Evolutionary conservation across 2,329 filamentous ascomycete species (phyloP).

Genomic region (Penicillium sumatraense): DNA sequence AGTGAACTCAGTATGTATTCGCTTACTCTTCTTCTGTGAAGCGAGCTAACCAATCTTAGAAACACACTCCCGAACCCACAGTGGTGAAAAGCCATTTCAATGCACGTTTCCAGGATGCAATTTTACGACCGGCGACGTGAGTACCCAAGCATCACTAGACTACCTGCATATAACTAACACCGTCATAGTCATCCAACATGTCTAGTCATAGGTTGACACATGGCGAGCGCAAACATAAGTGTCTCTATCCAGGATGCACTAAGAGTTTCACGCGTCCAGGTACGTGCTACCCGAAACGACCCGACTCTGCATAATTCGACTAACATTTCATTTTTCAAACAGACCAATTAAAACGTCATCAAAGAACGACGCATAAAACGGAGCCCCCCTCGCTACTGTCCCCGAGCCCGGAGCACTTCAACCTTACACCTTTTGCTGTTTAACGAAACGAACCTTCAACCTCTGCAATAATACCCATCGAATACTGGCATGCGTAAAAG

Average conservation of each 20-base stretch:
- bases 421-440: slow-evolving; percentile 22
- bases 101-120: slow-evolving; percentile 48
- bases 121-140: slow-evolving; percentile 50
- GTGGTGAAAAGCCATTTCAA: slow-evolving; percentile 50
- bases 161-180: neutral
- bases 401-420: slow-evolving; percentile 29
- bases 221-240: slow-evolving; percentile 49
- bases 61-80: slow-evolving; percentile 49
- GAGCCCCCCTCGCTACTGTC: slow-evolving; percentile 22
- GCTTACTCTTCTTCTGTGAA: neutral
- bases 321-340: neutral
- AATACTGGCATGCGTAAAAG: neutral
- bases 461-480: neutral
- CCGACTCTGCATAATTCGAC: neutral
- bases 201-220: slow-evolving; percentile 50
- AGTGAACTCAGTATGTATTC: slow-evolving; percentile 46
- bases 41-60: slow-evolving; percentile 36
- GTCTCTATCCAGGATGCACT: slow-evolving; percentile 41
- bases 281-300: slow-evolving; percentile 24
- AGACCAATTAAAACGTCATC: slow-evolving; percentile 49
- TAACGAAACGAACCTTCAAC: slow-evolving; percentile 12
- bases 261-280: slow-evolving; percentile 52
- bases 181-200: slow-evolving; percentile 48
- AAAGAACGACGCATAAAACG: slow-evolving; percentile 43
- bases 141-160: slow-evolving; percentile 12